A percentile compares a stretch with the other conserved stretches of the same genome.
These are phyloP conservation scores for Edaphochlamys debaryana DNA, from an alignment of 139 green algal species.

Conservation along the genomic window DNA sequence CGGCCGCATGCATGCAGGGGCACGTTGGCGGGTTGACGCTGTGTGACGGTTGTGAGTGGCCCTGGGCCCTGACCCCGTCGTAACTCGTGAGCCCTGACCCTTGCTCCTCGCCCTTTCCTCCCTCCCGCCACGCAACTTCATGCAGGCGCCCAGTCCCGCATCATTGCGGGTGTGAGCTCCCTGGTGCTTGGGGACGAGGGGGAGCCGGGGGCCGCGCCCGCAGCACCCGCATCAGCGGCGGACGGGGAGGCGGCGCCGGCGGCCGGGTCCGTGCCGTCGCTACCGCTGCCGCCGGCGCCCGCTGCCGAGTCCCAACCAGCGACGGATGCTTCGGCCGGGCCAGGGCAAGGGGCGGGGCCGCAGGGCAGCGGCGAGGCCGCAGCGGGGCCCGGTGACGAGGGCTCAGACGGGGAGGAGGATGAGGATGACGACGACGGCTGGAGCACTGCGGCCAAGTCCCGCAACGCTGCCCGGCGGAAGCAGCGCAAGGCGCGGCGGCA, in stretches of 20 bases:
- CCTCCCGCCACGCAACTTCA: no score
- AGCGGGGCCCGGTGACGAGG: background rate
- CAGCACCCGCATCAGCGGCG: background rate
- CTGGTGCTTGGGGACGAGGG: background rate
- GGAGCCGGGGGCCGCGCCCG: background rate
- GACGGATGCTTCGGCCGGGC: background rate
- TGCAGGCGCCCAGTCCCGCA: slow-evolving; percentile 16
- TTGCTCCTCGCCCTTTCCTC: no score
- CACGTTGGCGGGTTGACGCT: no score
- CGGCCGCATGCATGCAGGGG: no score
- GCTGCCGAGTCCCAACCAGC: background rate
- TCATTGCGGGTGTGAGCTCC: slow-evolving; percentile 22
- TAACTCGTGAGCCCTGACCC: no score
- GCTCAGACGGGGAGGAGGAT: slow-evolving; percentile 39
- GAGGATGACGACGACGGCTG: slow-evolving; percentile 50
- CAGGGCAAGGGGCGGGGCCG: background rate
- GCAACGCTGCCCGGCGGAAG: slow-evolving; percentile 38
- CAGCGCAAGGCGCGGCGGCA: slow-evolving; percentile 37
- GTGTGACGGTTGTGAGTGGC: no score
- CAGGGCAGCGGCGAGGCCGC: background rate
- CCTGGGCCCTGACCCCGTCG: no score
- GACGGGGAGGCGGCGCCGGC: no score
- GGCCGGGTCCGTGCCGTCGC: background rate
- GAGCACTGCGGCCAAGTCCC: slow-evolving; percentile 42
- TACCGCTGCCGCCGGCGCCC: background rate